phyloP scores from a whole-genome alignment of 805 yeast genomes.

The Candida hungchunana region DNA sequence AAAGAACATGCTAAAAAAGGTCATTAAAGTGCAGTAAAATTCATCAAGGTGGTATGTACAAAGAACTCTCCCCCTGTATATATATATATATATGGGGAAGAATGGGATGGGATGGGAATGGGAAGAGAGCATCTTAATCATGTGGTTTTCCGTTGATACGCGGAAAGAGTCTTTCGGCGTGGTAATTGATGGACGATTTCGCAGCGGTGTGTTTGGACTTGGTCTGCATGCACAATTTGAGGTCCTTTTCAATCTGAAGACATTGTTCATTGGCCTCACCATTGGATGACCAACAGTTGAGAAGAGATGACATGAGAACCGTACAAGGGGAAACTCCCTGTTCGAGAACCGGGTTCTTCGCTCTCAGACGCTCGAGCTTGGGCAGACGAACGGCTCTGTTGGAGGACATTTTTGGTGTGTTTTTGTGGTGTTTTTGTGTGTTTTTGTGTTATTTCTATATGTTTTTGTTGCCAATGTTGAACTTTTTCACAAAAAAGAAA shows the following conservation, averaged over 20 bases:
- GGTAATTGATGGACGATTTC: slow-evolving; percentile 46
- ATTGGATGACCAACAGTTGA: slow-evolving; percentile 96
- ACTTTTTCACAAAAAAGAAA: not conserved
- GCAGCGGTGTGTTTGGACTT: slow-evolving; percentile 26
- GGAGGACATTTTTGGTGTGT: slow-evolving; percentile 27
- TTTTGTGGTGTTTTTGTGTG: not conserved
- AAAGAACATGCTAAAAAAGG: too few relatives aligned
- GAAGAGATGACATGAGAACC: slow-evolving; percentile 76
- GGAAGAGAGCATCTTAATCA: slow-evolving; percentile 29
- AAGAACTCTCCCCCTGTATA: too few relatives aligned
- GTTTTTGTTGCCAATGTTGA: too few relatives aligned
- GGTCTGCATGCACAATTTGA: slow-evolving; percentile 67
- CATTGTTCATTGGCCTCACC: slow-evolving; percentile 78
- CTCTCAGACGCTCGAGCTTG: slow-evolving; percentile 69
- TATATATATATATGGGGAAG: too few relatives aligned
- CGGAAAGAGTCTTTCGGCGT: slow-evolving; percentile 46
- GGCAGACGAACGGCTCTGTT: slow-evolving; percentile 51
- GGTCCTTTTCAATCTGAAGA: slow-evolving; percentile 56
- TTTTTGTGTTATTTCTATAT: too few relatives aligned
- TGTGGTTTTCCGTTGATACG: slow-evolving; percentile 48
- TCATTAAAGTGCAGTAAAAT: too few relatives aligned
- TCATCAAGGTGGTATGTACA: too few relatives aligned
- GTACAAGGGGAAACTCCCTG: slow-evolving; percentile 67
- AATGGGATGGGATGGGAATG: too few relatives aligned
- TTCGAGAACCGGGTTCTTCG: slow-evolving; percentile 56